phyloP scores from a whole-genome alignment of 1,284 basidiomycete species.

The Meira nashicola region DNA sequence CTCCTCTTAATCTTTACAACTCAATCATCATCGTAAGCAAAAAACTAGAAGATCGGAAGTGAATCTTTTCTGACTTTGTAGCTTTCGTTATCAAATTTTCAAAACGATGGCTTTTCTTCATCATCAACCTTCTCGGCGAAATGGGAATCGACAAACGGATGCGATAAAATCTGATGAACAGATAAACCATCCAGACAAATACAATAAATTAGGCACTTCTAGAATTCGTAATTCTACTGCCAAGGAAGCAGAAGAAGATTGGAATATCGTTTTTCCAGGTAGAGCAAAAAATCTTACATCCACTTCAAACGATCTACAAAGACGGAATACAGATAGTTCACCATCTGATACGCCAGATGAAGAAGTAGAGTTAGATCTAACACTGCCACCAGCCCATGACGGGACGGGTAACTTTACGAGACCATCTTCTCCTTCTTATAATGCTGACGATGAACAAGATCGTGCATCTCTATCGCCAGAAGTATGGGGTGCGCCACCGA shows the following conservation, averaged over 20 bases:
- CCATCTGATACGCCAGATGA: neutral
- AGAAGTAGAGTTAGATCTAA: neutral
- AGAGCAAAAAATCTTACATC: neutral
- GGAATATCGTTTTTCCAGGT: constrained; percentile 10
- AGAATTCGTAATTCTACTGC: neutral
- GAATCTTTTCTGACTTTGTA: too few species aligned
- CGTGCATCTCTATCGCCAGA: neutral
- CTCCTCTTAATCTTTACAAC: neutral
- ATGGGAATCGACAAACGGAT: too few species aligned
- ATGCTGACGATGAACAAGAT: constrained; percentile 11
- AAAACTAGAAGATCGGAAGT: too few species aligned
- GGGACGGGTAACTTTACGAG: constrained; percentile 4
- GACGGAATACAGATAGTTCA: neutral
- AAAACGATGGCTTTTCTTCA: constrained; percentile 9
- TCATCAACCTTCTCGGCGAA: neutral
- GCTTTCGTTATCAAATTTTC: neutral
- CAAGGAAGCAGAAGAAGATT: constrained; percentile 10
- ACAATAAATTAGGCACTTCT: neutral
- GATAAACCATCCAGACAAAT: too few species aligned
- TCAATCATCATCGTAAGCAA: too few species aligned
- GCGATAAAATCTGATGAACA: too few species aligned
- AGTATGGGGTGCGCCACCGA: neutral
- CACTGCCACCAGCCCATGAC: neutral
- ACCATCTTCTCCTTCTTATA: constrained; percentile 1
- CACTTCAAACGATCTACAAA: neutral